Base-by-base conservation (phyloP, 208 protist species). In the Leishmania major region DNA sequence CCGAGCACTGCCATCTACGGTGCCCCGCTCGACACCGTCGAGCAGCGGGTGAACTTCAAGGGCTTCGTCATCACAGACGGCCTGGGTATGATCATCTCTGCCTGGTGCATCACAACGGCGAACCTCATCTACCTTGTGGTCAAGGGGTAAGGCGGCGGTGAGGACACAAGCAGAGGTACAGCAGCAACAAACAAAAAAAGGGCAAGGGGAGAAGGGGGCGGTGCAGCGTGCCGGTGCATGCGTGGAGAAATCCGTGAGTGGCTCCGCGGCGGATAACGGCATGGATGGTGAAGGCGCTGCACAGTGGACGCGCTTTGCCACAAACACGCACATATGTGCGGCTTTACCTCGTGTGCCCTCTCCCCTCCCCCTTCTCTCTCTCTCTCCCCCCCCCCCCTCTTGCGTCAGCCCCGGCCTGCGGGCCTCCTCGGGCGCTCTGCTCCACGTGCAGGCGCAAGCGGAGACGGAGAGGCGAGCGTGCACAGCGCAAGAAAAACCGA, bases 71-170 rank as follows among this genome's bases (percentile, higher is more conserved):
- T 90, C 73, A 87, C 83, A 4, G 87, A 92, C 37, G 89, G 87
- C 55, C 87, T 92, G 10, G 89, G 84, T 64, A 86, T 92, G 86
- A 89, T 92, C 87, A 89, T 90, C 80, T 70, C 70, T 59, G 84
- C 87, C 60, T 91, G 85, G 83, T 84, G 80, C 75, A 51, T 66
- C 49, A 55, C 75, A 57, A 78, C 81, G 62, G 28, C 85, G 51
- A 86, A 82, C 74, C 17, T 88, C 49, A 82, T 89, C 75, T 81
- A 86, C 78, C 62, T 90, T n/a, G 59, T 75, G 79, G 11, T 93
- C 75, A 84, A 87, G 75, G 86, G 73, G 5, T 91, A 90, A 74
- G 35, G 75, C 31, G 57, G 57, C 40, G 75, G 53, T 5, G 75
- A 31, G 53, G 40, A 13, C 5, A 25, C 31, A 60, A 13, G 43